A percentile compares a stretch with the other conserved stretches of the same genome.
These are phyloP conservation scores for Dactylellina parvicollis DNA, from an alignment of 2,329 filamentous ascomycete species.

Conservation along the genomic window DNA sequence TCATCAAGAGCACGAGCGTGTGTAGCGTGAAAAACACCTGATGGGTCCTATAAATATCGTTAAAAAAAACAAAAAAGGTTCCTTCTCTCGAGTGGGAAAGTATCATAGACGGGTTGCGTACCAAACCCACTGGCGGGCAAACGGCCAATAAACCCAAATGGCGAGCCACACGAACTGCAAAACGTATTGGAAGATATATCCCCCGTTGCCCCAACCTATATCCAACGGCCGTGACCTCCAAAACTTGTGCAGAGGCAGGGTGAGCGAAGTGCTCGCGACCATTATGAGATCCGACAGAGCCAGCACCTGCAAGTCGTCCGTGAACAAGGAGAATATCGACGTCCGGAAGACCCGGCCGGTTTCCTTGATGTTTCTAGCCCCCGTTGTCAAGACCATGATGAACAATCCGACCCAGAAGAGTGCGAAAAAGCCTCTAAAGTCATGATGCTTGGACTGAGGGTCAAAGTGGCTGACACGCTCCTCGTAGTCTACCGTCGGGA, in stretches of 20 bases:
- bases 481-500: conserved; percentile 91
- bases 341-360: conserved; percentile 86
- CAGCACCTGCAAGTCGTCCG: conserved; percentile 86
- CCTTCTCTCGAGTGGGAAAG: background rate
- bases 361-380: conserved; percentile 91
- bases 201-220: conserved; percentile 78
- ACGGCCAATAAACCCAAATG: conserved; percentile 86
- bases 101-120: conserved; percentile 32
- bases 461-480: conserved; percentile 95
- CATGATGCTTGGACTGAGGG: conserved; percentile 85
- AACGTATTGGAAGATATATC: conserved; percentile 83
- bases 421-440: conserved; percentile 97
- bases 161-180: conserved; percentile 82
- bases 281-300: conserved; percentile 84
- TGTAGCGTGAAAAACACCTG: conserved; percentile 95
- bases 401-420: conserved; percentile 97
- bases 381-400: conserved; percentile 96
- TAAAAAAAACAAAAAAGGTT: background rate
- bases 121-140: conserved; percentile 84
- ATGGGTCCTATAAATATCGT: conserved; percentile 73
- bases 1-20: conserved; percentile 92
- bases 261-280: conserved; percentile 78
- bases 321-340: conserved; percentile 87
- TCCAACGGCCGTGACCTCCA: conserved; percentile 66
- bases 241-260: conserved; percentile 76